Conservation (phyloP, 805 yeast species). For the Candida patagonica region DNA sequence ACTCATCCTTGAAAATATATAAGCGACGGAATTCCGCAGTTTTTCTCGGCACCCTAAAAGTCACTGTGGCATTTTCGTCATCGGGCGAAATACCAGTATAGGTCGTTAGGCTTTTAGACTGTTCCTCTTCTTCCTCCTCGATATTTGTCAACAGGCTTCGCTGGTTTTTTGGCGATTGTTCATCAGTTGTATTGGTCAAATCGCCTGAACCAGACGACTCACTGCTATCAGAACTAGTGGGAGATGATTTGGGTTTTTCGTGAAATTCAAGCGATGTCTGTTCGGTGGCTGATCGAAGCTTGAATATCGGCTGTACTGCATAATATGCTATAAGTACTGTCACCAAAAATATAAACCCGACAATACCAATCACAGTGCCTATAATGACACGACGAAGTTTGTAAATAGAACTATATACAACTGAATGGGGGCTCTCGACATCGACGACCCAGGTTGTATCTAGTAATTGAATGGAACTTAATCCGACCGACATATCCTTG, state of each 20-base stretch:
- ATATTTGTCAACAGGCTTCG: not conserved
- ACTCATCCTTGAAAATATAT: constrained; percentile 50
- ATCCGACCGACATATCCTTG: constrained; percentile 47
- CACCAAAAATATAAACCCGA: constrained; percentile 60
- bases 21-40: constrained; percentile 7
- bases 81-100: not conserved
- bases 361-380: constrained; percentile 72
- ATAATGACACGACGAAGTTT: constrained; percentile 58
- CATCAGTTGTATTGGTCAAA: not conserved
- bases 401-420: constrained; percentile 54
- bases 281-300: constrained; percentile 76
- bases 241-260: constrained; percentile 7
- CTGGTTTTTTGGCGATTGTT: not conserved
- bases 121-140: not conserved
- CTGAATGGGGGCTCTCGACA: constrained; percentile 52
- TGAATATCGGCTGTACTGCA: constrained; percentile 75
- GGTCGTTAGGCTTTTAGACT: not conserved
- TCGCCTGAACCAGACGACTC: not conserved
- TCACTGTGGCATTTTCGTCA: not conserved
- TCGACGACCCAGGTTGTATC: constrained; percentile 62
- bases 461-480: constrained; percentile 35
- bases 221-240: not conserved
- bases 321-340: constrained; percentile 78
- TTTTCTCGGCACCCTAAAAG: constrained; percentile 13
- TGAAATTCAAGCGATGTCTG: constrained; percentile 30